Evolutionary conservation across 176 grass and related monocot genomes (phyloP).

Genomic region (Rhynchospora tenuis): DNA sequence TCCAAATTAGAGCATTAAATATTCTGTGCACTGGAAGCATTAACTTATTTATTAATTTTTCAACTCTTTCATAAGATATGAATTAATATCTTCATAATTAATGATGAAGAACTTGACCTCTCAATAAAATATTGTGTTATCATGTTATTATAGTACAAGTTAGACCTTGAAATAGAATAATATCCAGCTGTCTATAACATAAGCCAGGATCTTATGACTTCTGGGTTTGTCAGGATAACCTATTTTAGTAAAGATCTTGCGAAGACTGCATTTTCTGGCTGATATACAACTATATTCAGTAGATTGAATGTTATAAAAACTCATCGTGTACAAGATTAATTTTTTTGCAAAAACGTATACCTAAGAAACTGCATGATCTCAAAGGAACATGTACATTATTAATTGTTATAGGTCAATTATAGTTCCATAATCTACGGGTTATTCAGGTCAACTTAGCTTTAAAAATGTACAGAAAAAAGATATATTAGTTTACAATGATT

Average conservation of each 20-base stretch:
- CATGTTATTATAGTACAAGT: not conserved
- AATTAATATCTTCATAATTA: not conserved
- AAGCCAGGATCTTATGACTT: not conserved
- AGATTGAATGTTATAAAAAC: not conserved
- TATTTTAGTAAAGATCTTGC: not conserved
- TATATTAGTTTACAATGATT: not conserved
- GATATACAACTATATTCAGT: not conserved
- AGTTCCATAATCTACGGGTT: not conserved
- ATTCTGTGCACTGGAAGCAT: not conserved
- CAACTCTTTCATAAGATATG: not conserved
- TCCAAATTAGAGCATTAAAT: not conserved
- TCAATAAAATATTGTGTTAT: not conserved
- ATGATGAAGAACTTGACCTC: not conserved
- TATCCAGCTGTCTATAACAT: not conserved
- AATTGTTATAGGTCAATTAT: conserved; percentile 12
- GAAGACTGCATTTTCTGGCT: too few species aligned
- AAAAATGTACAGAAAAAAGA: not conserved
- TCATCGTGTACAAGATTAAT: not conserved
- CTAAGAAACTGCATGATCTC: not conserved
- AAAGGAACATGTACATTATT: conserved; percentile 2
- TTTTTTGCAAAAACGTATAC: not conserved
- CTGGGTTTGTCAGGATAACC: not conserved
- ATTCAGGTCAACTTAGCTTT: conserved; percentile 9
- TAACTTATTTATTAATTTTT: not conserved
- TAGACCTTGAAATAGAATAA: not conserved